Evolutionary conservation across 2,329 filamentous ascomycete species (phyloP).

Genomic region (Fusarium fujikuroi): DNA sequence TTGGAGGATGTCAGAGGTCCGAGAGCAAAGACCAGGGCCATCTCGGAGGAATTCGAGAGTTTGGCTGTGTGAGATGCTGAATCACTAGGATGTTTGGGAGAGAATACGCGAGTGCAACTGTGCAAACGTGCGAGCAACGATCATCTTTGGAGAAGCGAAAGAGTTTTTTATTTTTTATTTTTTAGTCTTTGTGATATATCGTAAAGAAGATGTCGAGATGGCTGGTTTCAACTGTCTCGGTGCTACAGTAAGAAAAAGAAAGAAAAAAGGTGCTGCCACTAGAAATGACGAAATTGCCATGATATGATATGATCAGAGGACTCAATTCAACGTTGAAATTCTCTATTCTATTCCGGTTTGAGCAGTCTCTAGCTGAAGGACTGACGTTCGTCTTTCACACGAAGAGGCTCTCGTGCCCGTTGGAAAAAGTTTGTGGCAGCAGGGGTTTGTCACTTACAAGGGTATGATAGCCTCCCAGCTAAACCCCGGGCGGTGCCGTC

Average conservation of each 20-base stretch:
- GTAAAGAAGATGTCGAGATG: background rate
- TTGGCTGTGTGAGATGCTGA: background rate
- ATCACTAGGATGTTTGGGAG: background rate
- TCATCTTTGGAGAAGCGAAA: conserved; percentile 15
- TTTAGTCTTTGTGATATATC: conserved; percentile 18
- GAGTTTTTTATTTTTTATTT: background rate
- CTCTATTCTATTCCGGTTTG: background rate
- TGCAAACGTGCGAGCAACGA: background rate
- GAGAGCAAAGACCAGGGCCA: background rate
- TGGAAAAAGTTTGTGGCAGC: conserved; percentile 27
- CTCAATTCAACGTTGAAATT: background rate
- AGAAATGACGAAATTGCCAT: background rate
- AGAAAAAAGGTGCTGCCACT: conserved; percentile 20
- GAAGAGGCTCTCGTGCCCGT: conserved; percentile 6
- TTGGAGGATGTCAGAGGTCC: background rate
- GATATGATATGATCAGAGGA: conserved; percentile 16
- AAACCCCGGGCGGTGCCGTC: conserved; percentile 21
- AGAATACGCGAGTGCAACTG: conserved; percentile 21
- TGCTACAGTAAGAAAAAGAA: conserved; percentile 10
- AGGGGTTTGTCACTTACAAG: conserved; percentile 11
- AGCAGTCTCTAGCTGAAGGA: background rate
- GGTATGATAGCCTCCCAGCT: background rate
- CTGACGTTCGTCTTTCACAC: background rate
- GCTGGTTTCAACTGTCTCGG: background rate
- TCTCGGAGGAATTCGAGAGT: background rate